phyloP scores from a whole-genome alignment of 192 early-diverging fungal genomes.

The Martensiomyces pterosporus region DNA sequence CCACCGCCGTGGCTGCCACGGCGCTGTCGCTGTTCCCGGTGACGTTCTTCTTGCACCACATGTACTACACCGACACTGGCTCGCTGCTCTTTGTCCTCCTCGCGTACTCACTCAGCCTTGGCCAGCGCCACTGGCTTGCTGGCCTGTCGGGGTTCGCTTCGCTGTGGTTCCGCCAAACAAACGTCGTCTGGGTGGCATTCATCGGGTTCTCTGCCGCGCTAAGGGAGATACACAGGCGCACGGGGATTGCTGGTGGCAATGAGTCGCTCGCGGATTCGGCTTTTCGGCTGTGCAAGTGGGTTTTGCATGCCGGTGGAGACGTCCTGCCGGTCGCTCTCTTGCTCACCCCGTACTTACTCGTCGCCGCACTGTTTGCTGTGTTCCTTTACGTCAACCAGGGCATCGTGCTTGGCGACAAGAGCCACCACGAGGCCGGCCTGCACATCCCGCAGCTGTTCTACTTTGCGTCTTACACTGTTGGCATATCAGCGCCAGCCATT shows the following conservation, averaged over 20 bases:
- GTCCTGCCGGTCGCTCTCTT: background rate
- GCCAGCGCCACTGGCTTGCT: conserved; percentile 46
- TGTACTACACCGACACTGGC: conserved; percentile 92
- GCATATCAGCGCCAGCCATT: conserved; percentile 49
- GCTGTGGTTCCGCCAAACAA: conserved; percentile 85
- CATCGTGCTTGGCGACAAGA: conserved; percentile 85
- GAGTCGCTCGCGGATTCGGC: conserved; percentile 3
- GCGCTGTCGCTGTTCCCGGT: conserved; percentile 70
- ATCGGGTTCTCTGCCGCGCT: conserved; percentile 34
- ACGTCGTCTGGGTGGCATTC: conserved; percentile 83
- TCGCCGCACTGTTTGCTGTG: conserved; percentile 50
- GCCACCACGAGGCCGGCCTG: conserved; percentile 72
- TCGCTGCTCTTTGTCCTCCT: conserved; percentile 77
- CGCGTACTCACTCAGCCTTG: conserved; percentile 55
- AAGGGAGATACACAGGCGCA: conserved; percentile 5
- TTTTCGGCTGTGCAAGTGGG: conserved; percentile 9
- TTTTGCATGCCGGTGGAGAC: background rate
- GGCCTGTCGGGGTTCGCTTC: conserved; percentile 56
- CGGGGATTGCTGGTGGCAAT: background rate
- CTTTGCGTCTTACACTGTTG: conserved; percentile 61
- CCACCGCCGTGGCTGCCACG: conserved; percentile 30
- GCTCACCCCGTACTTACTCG: conserved; percentile 15
- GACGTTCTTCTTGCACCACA: conserved; percentile 75
- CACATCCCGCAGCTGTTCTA: conserved; percentile 89
- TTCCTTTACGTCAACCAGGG: conserved; percentile 79